Evolutionary conservation across 1,284 basidiomycete species (phyloP).

Genomic region (Sporisorium graminicola): DNA sequence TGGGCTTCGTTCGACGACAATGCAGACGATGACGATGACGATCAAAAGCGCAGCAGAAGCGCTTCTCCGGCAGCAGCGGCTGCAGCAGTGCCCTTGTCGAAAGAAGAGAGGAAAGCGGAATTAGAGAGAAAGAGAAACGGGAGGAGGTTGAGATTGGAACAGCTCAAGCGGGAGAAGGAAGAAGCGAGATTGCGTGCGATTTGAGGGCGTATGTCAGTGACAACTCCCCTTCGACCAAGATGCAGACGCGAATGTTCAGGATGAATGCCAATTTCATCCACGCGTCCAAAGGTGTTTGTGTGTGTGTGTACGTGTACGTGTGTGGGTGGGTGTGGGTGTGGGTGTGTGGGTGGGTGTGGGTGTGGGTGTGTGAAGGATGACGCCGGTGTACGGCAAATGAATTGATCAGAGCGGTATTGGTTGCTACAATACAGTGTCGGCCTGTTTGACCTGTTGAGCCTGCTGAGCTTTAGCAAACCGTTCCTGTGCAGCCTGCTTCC

Average conservation of each 20-base stretch:
- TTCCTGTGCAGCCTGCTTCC: conserved; percentile 31
- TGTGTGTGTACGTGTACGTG: neutral
- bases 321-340: too few relatives aligned
- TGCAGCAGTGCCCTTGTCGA: conserved; percentile 36
- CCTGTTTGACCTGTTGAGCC: neutral
- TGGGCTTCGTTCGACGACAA: conserved; percentile 47
- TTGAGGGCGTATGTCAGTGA: neutral
- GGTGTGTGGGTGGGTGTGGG: too few relatives aligned
- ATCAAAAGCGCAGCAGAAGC: conserved; percentile 1
- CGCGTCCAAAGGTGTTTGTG: neutral
- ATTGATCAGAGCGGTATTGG: too few relatives aligned
- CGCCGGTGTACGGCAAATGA: neutral
- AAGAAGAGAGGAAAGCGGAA: conserved; percentile 61
- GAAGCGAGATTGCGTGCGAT: conserved; percentile 35
- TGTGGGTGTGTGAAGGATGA: neutral
- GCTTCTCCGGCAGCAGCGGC: conserved; percentile 19
- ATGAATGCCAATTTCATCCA: neutral
- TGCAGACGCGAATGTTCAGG: neutral
- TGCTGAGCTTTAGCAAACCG: conserved; percentile 24
- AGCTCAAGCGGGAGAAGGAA: conserved; percentile 56
- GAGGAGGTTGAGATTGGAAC: conserved; percentile 44
- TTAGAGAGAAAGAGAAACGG: conserved; percentile 59
- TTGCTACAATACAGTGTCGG: neutral
- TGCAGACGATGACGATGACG: conserved; percentile 11
- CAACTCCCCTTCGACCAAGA: neutral